Percentiles rank a stretch among this genome's conserved stretches.
Evolutionary conservation across 2,329 filamentous ascomycete species (phyloP).

Genomic region (Aspergillus sp.): DNA sequence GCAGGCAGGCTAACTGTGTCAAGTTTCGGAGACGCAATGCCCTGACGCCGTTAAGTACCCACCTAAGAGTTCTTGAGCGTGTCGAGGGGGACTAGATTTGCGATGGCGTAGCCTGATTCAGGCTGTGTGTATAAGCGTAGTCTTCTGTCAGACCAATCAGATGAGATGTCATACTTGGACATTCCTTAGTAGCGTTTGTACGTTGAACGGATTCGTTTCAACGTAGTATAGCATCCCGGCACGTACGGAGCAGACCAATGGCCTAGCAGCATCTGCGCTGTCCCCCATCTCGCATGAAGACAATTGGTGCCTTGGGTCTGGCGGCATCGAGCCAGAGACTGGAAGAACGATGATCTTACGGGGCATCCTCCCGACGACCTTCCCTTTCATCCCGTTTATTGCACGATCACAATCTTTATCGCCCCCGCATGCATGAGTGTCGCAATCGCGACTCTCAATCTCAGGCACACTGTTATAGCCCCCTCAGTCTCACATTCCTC

Average conservation of each 20-base stretch:
- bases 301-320: too few relatives aligned
- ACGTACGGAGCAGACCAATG: too few relatives aligned
- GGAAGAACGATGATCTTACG: slow-evolving; percentile 63
- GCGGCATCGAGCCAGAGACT: too few relatives aligned
- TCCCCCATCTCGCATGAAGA: too few relatives aligned
- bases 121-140: too few relatives aligned
- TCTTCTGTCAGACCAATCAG: too few relatives aligned
- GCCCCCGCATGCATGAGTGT: slow-evolving; percentile 62
- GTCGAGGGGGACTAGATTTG: not conserved
- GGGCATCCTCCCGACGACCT: slow-evolving; percentile 79
- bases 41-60: slow-evolving; percentile 58
- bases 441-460: slow-evolving; percentile 14
- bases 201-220: too few relatives aligned
- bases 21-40: slow-evolving; percentile 49
- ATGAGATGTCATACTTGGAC: too few relatives aligned
- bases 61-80: slow-evolving; percentile 42
- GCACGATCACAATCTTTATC: slow-evolving; percentile 87
- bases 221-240: too few relatives aligned
- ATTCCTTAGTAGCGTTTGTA: too few relatives aligned
- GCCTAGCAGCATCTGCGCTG: too few relatives aligned
- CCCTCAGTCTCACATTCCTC: slow-evolving; percentile 44
- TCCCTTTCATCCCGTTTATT: slow-evolving; percentile 93
- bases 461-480: slow-evolving; percentile 14
- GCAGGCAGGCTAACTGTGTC: not conserved
- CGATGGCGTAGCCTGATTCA: too few relatives aligned